A percentile compares a stretch with the other conserved stretches of the same genome.
Evolutionary conservation across 2,329 filamentous ascomycete genomes (phyloP).

Genomic region (Hypoxylon sp.): DNA sequence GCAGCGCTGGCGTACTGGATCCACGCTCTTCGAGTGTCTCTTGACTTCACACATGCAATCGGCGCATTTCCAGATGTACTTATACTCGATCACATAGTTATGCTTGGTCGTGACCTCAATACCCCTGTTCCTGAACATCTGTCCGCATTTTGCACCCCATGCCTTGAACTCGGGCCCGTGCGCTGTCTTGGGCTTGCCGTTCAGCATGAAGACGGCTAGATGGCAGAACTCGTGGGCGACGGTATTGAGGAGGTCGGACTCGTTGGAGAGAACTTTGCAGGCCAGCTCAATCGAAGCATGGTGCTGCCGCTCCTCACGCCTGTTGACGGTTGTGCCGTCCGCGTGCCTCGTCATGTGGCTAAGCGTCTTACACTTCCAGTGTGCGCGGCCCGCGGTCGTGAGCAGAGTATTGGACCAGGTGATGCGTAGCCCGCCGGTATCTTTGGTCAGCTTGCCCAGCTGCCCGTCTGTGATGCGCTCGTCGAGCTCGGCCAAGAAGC

Average conservation of each 20-base stretch:
- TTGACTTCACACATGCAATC: slow-evolving; percentile 81
- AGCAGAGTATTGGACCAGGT: slow-evolving; percentile 84
- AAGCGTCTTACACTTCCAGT: slow-evolving; percentile 75
- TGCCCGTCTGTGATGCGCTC: slow-evolving; percentile 71
- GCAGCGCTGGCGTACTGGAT: slow-evolving; percentile 79
- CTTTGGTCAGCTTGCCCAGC: slow-evolving; percentile 69
- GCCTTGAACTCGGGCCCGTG: slow-evolving; percentile 88
- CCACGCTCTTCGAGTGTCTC: slow-evolving; percentile 88
- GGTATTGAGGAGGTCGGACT: slow-evolving; percentile 85
- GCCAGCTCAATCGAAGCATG: slow-evolving; percentile 88
- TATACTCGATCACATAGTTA: slow-evolving; percentile 89
- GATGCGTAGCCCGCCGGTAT: slow-evolving; percentile 79
- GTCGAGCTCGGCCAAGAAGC: slow-evolving; percentile 80
- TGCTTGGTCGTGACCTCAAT: slow-evolving; percentile 92
- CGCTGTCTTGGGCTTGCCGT: slow-evolving; percentile 79
- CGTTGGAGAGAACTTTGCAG: slow-evolving; percentile 86
- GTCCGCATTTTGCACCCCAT: slow-evolving; percentile 73
- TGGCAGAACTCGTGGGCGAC: slow-evolving; percentile 98
- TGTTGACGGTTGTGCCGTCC: slow-evolving; percentile 42
- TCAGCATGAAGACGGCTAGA: slow-evolving; percentile 91
- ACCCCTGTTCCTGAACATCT: slow-evolving; percentile 71
- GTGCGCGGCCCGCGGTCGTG: slow-evolving; percentile 82
- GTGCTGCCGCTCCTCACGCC: slow-evolving; percentile 65
- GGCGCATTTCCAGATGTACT: slow-evolving; percentile 87
- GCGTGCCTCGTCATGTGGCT: slow-evolving; percentile 47